Conservation (phyloP, 202 grass and related monocot genomes). For the Saccharum hybrid region DNA sequence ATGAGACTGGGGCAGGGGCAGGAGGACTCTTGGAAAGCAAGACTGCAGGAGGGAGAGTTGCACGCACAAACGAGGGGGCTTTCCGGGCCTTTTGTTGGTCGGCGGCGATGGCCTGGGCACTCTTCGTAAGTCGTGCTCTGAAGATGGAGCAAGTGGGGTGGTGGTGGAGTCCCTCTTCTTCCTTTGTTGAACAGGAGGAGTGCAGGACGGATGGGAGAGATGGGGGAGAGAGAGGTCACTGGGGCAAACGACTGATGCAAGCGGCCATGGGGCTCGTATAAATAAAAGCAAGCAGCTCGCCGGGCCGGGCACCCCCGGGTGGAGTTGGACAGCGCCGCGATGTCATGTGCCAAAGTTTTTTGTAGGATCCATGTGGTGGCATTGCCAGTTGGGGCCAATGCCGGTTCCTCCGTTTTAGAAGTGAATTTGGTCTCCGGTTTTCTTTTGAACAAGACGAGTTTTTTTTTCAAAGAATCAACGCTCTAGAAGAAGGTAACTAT, state of each 20-base stretch:
- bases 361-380: conserved; percentile 40
- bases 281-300: conserved; percentile 50
- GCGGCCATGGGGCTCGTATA: conserved; percentile 45
- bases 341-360: conserved; percentile 48
- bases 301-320: not conserved
- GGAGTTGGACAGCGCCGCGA: conserved; percentile 35
- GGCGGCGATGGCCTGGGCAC: conserved; percentile 36
- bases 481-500: not conserved
- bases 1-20: not conserved
- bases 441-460: not conserved
- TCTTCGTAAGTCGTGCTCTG: conserved; percentile 46
- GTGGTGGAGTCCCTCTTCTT: not conserved
- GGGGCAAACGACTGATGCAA: conserved; percentile 52
- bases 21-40: not conserved
- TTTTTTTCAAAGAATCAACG: not conserved
- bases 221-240: not conserved
- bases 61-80: not conserved
- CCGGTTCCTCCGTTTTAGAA: not conserved
- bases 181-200: not conserved
- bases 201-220: not conserved
- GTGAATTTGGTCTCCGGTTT: not conserved
- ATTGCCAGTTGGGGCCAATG: conserved; percentile 26
- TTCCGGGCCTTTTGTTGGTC: conserved; percentile 19
- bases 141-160: conserved; percentile 1
- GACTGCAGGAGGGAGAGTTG: not conserved